Conservation (phyloP, 768 basidiomycete genomes). For the Chiua virens region DNA sequence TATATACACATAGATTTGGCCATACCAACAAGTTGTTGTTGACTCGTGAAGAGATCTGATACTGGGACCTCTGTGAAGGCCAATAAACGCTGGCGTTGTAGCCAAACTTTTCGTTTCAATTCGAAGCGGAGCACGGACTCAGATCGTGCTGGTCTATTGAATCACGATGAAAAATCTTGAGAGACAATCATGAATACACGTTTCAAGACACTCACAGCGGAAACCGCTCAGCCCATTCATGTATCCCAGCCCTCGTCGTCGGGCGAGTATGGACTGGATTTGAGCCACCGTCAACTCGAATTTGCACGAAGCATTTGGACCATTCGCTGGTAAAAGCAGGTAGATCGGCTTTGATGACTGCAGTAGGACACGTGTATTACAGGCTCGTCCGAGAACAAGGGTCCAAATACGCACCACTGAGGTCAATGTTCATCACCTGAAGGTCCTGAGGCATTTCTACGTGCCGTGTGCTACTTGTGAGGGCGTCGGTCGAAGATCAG, state of each 20-base stretch:
- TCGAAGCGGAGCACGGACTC: constrained; percentile 25
- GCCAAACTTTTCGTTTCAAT: constrained; percentile 19
- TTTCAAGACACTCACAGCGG: constrained; percentile 13
- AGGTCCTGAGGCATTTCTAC: not conserved
- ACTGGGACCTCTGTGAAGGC: constrained; percentile 14
- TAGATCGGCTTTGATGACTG: constrained; percentile 28
- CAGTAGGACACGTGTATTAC: not conserved
- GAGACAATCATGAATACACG: not conserved
- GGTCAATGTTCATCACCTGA: constrained; percentile 28
- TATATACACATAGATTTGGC: not conserved
- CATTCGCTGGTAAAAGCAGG: constrained; percentile 16
- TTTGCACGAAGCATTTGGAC: constrained; percentile 25
- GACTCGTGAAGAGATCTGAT: constrained; percentile 17
- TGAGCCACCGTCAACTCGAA: constrained; percentile 17
- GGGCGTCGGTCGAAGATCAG: no score
- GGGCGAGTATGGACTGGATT: constrained; percentile 10
- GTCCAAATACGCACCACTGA: constrained; percentile 12
- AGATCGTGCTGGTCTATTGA: constrained; percentile 11
- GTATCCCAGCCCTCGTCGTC: constrained; percentile 18
- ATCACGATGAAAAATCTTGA: not conserved
- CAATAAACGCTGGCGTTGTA: constrained; percentile 10
- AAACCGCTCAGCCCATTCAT: constrained; percentile 25
- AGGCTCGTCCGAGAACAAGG: not conserved
- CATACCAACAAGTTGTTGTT: constrained; percentile 9
- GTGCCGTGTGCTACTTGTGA: not conserved